Evolutionary conservation across 495 filamentous ascomycete species (phyloP).

Genomic region (Cercophora sp.): DNA sequence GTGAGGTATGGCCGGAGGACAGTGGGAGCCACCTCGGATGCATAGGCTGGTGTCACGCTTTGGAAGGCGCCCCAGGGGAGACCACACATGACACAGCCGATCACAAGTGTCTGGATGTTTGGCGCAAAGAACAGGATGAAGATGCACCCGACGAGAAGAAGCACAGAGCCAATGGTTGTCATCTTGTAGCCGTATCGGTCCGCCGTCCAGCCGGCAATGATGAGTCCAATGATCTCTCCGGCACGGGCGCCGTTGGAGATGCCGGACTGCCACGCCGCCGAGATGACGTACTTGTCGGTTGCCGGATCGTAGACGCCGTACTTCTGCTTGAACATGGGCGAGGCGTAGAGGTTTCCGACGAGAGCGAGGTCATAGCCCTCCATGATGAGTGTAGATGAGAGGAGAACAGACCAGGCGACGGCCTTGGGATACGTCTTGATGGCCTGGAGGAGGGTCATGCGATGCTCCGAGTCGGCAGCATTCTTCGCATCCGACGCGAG

Average conservation of each 20-base stretch:
- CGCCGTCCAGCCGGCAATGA: constrained; percentile 48
- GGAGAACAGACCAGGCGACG: constrained; percentile 10
- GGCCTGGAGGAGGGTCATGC: constrained; percentile 3
- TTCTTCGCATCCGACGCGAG: background rate
- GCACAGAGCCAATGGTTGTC: constrained; percentile 41
- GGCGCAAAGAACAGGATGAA: constrained; percentile 58
- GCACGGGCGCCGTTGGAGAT: constrained; percentile 24
- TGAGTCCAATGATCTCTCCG: constrained; percentile 36
- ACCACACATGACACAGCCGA: constrained; percentile 63
- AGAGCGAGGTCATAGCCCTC: constrained; percentile 49
- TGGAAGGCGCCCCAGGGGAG: constrained; percentile 60
- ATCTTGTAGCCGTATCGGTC: constrained; percentile 43
- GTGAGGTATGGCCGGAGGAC: constrained; percentile 61
- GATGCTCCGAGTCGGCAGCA: background rate
- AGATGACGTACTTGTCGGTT: constrained; percentile 28
- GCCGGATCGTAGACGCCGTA: constrained; percentile 20
- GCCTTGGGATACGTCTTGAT: constrained; percentile 3
- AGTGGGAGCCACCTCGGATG: constrained; percentile 58
- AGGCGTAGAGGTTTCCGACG: constrained; percentile 30
- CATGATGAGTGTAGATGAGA: constrained; percentile 52
- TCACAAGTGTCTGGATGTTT: constrained; percentile 53
- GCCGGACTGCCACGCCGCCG: constrained; percentile 33
- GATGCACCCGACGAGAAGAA: constrained; percentile 43
- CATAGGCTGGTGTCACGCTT: constrained; percentile 44
- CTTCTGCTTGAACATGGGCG: constrained; percentile 29